phyloP scores from a whole-genome alignment of 2,329 filamentous ascomycete genomes.

The Microsporum ferrugineum region DNA sequence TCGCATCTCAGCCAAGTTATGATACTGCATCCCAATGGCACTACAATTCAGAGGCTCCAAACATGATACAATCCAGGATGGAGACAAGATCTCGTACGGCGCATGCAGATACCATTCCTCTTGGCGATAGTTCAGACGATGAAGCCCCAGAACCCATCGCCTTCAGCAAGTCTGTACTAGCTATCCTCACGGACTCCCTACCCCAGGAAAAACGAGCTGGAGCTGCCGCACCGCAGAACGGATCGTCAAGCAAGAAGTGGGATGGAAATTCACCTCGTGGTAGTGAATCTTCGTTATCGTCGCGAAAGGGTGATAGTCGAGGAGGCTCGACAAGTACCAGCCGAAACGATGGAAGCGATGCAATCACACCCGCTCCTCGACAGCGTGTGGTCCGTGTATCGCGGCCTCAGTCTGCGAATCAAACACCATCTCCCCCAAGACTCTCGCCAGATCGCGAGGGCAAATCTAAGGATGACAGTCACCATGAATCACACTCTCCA shows the following conservation, averaged over 20 bases:
- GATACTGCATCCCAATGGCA: not conserved
- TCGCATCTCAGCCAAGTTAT: not conserved
- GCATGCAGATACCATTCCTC: not conserved
- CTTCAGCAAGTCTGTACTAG: slow-evolving; percentile 84
- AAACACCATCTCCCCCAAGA: slow-evolving; percentile 32
- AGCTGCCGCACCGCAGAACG: slow-evolving; percentile 23
- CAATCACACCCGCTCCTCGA: slow-evolving; percentile 37
- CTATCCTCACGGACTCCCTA: slow-evolving; percentile 51
- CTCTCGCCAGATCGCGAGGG: slow-evolving; percentile 26
- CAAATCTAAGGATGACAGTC: slow-evolving; percentile 16
- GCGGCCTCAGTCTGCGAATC: slow-evolving; percentile 26
- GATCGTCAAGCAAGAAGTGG: slow-evolving; percentile 21
- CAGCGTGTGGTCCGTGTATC: slow-evolving; percentile 29
- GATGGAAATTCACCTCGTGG: slow-evolving; percentile 30
- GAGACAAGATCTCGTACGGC: not conserved
- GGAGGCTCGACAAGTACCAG: slow-evolving; percentile 24
- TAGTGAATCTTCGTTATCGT: slow-evolving; percentile 20
- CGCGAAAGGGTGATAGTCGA: not conserved
- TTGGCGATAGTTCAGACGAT: slow-evolving; percentile 74
- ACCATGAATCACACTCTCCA: not conserved
- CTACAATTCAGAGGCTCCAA: not conserved
- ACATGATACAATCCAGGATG: not conserved
- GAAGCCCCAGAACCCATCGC: slow-evolving; percentile 87
- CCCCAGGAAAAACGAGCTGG: slow-evolving; percentile 30
- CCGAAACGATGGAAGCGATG: slow-evolving; percentile 2